A percentile compares a stretch with the other conserved stretches of the same genome.
phyloP scores from a whole-genome alignment of 768 basidiomycete genomes.

The Tulasnella sp. region DNA sequence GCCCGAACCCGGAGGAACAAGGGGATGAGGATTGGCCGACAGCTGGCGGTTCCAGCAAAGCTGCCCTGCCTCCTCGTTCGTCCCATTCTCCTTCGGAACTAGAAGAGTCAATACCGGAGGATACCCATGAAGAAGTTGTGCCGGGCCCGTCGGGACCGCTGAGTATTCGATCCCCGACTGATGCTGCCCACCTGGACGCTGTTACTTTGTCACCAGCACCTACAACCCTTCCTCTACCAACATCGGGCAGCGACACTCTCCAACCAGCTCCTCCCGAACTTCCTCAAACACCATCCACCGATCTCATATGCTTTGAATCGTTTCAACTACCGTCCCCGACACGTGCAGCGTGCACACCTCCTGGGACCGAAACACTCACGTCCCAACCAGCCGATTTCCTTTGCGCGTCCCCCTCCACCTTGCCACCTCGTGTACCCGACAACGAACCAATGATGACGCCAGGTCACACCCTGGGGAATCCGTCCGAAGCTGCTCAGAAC shows the following conservation, averaged over 20 bases:
- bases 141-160: neutral
- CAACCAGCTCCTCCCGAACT: neutral
- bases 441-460: neutral
- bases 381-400: neutral
- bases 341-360: neutral
- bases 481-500: neutral
- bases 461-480: neutral
- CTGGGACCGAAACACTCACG: neutral
- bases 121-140: neutral
- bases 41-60: neutral
- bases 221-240: neutral
- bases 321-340: neutral
- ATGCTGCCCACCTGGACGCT: neutral
- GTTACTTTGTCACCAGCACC: neutral
- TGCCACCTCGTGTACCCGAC: neutral
- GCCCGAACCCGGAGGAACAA: neutral
- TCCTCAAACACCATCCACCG: neutral
- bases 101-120: neutral
- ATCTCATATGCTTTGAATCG: conserved; percentile 17
- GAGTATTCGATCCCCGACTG: neutral
- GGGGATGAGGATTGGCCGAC: neutral
- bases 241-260: neutral
- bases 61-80: neutral
- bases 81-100: neutral
- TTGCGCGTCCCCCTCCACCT: neutral